These are phyloP conservation scores for Cinnamomum chago DNA, from an alignment of 164 flowering plant genomes.

Conservation along the genomic window DNA sequence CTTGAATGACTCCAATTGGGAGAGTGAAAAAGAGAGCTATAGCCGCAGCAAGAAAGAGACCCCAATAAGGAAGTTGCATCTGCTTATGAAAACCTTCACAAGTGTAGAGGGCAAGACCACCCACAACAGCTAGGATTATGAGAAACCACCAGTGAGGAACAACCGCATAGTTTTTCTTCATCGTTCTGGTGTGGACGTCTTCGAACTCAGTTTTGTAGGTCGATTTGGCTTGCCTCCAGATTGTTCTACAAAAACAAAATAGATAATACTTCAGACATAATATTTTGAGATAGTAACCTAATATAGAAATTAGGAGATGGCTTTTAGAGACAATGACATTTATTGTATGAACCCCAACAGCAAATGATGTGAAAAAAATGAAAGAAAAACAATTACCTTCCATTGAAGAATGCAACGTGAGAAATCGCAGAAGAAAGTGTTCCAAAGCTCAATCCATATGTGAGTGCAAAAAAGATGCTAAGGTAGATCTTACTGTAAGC, in stretches of 20 bases:
- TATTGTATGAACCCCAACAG: not conserved
- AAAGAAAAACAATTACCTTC: conserved; percentile 10
- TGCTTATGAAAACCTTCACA: conserved; percentile 58
- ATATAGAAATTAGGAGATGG: no score
- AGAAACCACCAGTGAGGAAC: conserved; percentile 89
- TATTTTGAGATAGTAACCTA: no score
- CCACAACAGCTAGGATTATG: conserved; percentile 21
- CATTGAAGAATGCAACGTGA: conserved; percentile 61
- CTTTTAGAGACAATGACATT: no score
- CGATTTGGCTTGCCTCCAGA: not conserved
- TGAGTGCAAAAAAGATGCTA: conserved; percentile 36
- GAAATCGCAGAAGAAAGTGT: conserved; percentile 44
- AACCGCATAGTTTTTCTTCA: conserved; percentile 60
- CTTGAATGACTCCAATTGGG: conserved; percentile 65
- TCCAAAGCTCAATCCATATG: conserved; percentile 54
- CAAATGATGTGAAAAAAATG: no score
- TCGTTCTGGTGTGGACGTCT: conserved; percentile 44
- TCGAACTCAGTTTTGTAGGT: not conserved
- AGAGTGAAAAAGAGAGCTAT: conserved; percentile 61
- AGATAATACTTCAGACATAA: no score
- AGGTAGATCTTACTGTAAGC: conserved; percentile 43
- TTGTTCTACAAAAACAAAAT: not conserved
- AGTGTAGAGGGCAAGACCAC: conserved; percentile 39
- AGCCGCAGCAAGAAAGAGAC: conserved; percentile 50
- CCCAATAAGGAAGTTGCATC: conserved; percentile 89